Evolutionary conservation across 208 protist genomes (phyloP).

Genomic region (Wallacemonas sp.): DNA sequence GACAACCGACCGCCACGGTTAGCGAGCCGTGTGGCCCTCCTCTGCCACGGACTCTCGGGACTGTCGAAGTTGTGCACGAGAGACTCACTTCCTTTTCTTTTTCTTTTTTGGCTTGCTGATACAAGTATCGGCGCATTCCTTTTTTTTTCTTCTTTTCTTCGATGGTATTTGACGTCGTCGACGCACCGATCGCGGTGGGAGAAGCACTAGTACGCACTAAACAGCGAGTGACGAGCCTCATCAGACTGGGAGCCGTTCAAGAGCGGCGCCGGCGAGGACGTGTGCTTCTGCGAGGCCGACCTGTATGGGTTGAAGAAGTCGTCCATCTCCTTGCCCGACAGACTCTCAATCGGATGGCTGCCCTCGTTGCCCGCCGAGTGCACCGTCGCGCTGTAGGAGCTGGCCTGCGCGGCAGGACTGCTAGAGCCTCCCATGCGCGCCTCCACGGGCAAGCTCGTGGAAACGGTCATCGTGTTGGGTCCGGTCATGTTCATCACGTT

Average conservation of each 20-base stretch:
- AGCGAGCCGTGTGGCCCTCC: too few relatives aligned
- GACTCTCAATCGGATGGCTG: conserved; percentile 1
- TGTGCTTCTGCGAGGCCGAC: neutral
- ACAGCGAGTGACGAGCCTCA: neutral
- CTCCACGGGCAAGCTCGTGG: neutral
- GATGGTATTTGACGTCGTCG: too few relatives aligned
- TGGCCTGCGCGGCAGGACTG: conserved; percentile 1
- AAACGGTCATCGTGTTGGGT: neutral
- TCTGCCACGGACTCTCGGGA: too few relatives aligned
- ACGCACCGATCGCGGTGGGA: too few relatives aligned
- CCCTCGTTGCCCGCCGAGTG: neutral
- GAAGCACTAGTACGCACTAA: neutral
- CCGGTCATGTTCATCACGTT: conserved; percentile 35
- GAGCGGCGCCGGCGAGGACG: neutral
- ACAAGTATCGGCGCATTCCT: too few relatives aligned
- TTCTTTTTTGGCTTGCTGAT: too few relatives aligned
- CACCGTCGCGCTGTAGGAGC: neutral
- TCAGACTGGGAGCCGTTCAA: neutral
- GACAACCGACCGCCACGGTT: too few relatives aligned
- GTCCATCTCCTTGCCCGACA: conserved; percentile 4
- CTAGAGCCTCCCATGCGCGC: neutral
- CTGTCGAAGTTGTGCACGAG: too few relatives aligned
- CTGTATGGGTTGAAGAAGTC: conserved; percentile 16
- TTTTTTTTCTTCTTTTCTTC: too few relatives aligned
- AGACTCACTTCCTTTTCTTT: too few relatives aligned